Evolutionary conservation across 1,139 yeast genomes (phyloP), one percentile per base, ranked within the genome.

Genomic region (Candida neerlandica): DNA sequence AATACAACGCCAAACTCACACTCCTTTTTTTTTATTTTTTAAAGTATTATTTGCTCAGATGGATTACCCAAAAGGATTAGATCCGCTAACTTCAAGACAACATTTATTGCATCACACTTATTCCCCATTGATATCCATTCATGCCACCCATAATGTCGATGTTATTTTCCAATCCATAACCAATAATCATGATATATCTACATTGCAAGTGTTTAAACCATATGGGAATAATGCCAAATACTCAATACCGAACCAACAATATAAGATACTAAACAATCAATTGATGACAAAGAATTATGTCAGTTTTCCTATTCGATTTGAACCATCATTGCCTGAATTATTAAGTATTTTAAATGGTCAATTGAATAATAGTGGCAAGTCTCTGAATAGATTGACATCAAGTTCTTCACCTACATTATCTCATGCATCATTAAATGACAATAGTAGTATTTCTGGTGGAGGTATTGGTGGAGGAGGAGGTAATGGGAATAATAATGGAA

Each of bases 51-150:
- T 14, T 15, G 5, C 40, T 4, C 26, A 44, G 27, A 63, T 66
- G 67, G 67, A 65, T 39, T 70, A 65, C 51, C 75, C 76, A n/a
- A 52, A 55, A 46, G 79, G 78, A 40, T 62, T 70, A 46, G 79
- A 74, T 56, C 78, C 80, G 33, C 71, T 70, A 52, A 62, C 63
- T 10, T 65, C 77, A 15, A 66, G 80, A 51, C 81, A 76, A 61
- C 72, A 72, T 53, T 61, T 76, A 37, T 68, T 76, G 48, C 78
- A 74, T 53, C 80, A 77, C 53, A 75, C 85, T 11, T 79, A 78
- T 53, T 77, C 85, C 26, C 92, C 92, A 14, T 68, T 77, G 41
- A 71, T 85, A 15, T 75, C 87, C 1, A 73, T 84, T 7, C 76
- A 76, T 23, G 71, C 85, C 4, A 77, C 89, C 0, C 72, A 63